Base-by-base conservation (phyloP, 2,329 filamentous ascomycete species). In the Nothopassalora personata region DNA sequence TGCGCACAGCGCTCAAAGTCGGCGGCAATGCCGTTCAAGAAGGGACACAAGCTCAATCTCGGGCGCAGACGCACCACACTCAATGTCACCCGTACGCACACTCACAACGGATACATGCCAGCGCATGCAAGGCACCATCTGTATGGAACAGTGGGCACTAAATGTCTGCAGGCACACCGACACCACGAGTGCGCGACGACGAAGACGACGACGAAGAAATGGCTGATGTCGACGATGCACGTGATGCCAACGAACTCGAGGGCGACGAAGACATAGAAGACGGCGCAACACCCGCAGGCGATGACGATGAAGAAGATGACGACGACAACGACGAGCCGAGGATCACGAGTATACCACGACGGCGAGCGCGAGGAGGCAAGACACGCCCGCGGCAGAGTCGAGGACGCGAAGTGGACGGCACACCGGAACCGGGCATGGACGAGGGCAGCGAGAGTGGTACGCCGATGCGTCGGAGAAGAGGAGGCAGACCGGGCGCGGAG, bases 321-420 rank as follows among this genome's bases (percentile, higher is more conserved):
- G 70, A 70, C 23, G 67, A 68, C 19, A 68, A 70, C 31, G 69
- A 71, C 43, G 65, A 64, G 47, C 69, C 70, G 11, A 62, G 59
- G 11, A 67, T 71, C 43, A 72, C 70, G 5, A 66, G 65, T 11
- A 69, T 31, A 77, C 81, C 45, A 75, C 75, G 70, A 71, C 70
- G 36, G 68, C 47, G 73, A 72, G 62, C 70, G 68, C 45, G 76
- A 75, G 59, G 70, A n/a, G 61, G 59, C 6, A 55, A 60, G 28
- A 13, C 56, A 27, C 56, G 58, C 13, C 33, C 48, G 34, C 49
- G 53, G 72, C 71, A 31, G 70, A 60, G 70, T 67, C 67, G 71
- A 7, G 69, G 66, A 18, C 75, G 74, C 48, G 93, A 88, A 85
- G 2, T 19, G 45, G 53, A 46, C 27, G 87, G 92, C 70, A 76